Conservation (phyloP, 108 stramenopile species). For the Cyclotella distinguenda region DNA sequence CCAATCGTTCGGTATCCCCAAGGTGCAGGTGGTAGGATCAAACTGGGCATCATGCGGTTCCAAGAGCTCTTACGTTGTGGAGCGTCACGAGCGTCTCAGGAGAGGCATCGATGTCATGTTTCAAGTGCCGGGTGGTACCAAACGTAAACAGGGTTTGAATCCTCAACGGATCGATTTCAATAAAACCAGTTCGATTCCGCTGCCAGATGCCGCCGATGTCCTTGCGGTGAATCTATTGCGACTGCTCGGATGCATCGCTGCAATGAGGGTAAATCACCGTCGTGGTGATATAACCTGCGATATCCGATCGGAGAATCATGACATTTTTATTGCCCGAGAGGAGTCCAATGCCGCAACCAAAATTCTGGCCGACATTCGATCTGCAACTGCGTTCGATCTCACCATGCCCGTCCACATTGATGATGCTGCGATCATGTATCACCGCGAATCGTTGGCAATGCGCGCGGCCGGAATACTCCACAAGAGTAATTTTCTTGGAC, state of each 20-base stretch:
- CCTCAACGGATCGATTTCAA: background rate
- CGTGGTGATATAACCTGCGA: background rate
- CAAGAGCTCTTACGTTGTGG: background rate
- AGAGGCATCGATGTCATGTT: conserved; percentile 11
- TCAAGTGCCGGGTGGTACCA: conserved; percentile 1
- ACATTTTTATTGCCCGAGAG: background rate
- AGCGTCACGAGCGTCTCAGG: conserved; percentile 26
- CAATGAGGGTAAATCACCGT: conserved; percentile 35
- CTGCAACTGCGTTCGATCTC: conserved; percentile 14
- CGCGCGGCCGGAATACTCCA: background rate
- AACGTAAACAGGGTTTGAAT: conserved; percentile 1
- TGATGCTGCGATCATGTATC: conserved; percentile 34
- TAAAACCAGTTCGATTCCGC: background rate
- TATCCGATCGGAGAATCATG: background rate
- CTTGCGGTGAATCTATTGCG: conserved; percentile 48
- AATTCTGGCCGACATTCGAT: conserved; percentile 40
- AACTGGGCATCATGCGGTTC: background rate
- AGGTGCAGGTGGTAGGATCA: background rate
- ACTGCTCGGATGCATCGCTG: conserved; percentile 40
- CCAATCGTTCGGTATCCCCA: background rate
- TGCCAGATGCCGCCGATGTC: conserved; percentile 35
- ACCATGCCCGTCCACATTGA: conserved; percentile 26
- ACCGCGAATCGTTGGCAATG: conserved; percentile 9
- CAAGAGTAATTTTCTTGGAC: conserved; percentile 5
- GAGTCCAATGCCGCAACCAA: conserved; percentile 25